Percentiles rank a stretch among this genome's conserved stretches.
Conservation (phyloP, 2,329 filamentous ascomycete species). For the Apiospora phragmitis region DNA sequence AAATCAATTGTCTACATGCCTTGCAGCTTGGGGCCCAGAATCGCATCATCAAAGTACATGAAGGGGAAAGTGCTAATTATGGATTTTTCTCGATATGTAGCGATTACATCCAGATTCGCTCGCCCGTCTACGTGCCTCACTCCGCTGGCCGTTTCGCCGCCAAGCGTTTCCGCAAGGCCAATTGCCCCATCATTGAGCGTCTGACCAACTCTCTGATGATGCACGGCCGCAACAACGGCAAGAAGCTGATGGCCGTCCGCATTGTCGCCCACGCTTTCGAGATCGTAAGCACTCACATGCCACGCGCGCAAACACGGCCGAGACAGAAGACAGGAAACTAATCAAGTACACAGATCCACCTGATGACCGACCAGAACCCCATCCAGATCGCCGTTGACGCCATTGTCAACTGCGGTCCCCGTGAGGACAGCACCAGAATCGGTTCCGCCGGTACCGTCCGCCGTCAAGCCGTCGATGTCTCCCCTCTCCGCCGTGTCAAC, state of each 20-base stretch:
- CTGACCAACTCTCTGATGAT: slow-evolving; percentile 99
- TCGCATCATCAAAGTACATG: background rate
- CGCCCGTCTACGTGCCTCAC: slow-evolving; percentile 98
- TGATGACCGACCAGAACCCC: slow-evolving; percentile 99
- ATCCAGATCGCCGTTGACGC: slow-evolving; percentile 99
- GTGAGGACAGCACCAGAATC: slow-evolving; percentile 99
- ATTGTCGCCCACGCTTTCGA: slow-evolving; percentile 99
- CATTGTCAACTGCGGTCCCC: slow-evolving; percentile 99
- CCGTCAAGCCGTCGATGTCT: slow-evolving; percentile 99
- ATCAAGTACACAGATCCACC: slow-evolving; percentile 78
- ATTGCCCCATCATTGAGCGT: slow-evolving; percentile 99
- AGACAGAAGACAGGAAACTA: slow-evolving; percentile 16
- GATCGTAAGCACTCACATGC: slow-evolving; percentile 72
- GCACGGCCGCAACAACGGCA: slow-evolving; percentile 99
- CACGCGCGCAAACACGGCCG: slow-evolving; percentile 2
- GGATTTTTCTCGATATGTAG: slow-evolving; percentile 47
- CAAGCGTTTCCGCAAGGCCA: slow-evolving; percentile 99
- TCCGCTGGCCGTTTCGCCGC: slow-evolving; percentile 97
- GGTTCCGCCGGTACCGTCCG: slow-evolving; percentile 99
- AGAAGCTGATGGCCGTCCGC: slow-evolving; percentile 99
- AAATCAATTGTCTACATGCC: background rate
- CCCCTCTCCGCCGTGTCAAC: slow-evolving; percentile 98
- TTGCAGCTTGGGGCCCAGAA: background rate
- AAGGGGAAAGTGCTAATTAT: slow-evolving; percentile 29
- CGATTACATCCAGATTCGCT: slow-evolving; percentile 99